A percentile compares a stretch with the other conserved stretches of the same genome.
Evolutionary conservation across 2,329 filamentous ascomycete species (phyloP).

Genomic region (Fusarium phyllophilum): DNA sequence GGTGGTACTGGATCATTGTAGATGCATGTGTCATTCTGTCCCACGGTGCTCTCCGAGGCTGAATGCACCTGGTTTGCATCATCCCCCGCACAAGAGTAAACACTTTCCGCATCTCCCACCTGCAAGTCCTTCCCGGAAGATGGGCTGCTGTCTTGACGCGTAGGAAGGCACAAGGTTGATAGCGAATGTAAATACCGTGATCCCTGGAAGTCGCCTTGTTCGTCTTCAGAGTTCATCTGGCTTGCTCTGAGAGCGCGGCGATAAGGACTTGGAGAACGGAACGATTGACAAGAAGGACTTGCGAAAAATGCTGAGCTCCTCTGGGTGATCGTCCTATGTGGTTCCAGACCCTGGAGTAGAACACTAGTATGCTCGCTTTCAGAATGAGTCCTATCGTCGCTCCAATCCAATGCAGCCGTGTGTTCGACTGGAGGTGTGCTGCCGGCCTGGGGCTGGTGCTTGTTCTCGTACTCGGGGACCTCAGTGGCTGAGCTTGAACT

Average conservation of each 20-base stretch:
- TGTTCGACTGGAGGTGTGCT: not conserved
- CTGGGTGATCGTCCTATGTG: slow-evolving; percentile 49
- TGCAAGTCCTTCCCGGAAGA: slow-evolving; percentile 53
- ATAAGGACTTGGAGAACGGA: slow-evolving; percentile 66
- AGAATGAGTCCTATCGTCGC: not conserved
- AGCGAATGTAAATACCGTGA: slow-evolving; percentile 54
- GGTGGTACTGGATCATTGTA: slow-evolving; percentile 20
- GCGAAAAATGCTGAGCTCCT: slow-evolving; percentile 62
- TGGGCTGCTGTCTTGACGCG: slow-evolving; percentile 52
- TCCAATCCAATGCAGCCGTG: not conserved
- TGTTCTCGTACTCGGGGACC: not conserved
- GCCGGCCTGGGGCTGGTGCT: not conserved
- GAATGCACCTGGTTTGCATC: slow-evolving; percentile 24
- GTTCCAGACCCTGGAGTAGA: slow-evolving; percentile 20
- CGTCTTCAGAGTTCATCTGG: slow-evolving; percentile 52
- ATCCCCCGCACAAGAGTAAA: slow-evolving; percentile 55
- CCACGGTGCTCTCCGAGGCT: not conserved
- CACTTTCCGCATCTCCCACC: slow-evolving; percentile 57
- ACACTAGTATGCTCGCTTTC: not conserved
- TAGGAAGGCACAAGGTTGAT: slow-evolving; percentile 53
- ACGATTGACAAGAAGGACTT: slow-evolving; percentile 61
- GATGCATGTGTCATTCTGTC: not conserved
- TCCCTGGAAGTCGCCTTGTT: slow-evolving; percentile 42
- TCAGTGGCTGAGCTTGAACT: slow-evolving; percentile 3
- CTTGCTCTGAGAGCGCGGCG: slow-evolving; percentile 61